Evolutionary conservation across 805 yeast genomes (phyloP).

Genomic region (Metschnikowia amazonensis): DNA sequence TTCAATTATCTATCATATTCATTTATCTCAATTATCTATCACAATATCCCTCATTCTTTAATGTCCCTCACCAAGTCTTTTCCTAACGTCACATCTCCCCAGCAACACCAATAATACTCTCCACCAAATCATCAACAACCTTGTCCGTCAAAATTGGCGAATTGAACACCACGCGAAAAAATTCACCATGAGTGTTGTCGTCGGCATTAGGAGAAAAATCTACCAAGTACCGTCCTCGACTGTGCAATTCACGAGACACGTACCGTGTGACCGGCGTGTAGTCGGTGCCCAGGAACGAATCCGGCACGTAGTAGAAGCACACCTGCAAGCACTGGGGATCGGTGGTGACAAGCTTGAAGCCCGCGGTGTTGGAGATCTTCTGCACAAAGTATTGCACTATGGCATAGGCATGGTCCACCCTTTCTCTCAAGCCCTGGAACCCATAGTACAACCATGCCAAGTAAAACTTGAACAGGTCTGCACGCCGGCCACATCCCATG

Average conservation of each 20-base stretch:
- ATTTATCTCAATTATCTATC: no score
- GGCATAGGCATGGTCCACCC: slow-evolving; percentile 71
- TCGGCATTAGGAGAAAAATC: slow-evolving; percentile 71
- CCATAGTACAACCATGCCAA: slow-evolving; percentile 84
- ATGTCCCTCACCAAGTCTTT: no score
- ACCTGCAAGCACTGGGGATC: slow-evolving; percentile 81
- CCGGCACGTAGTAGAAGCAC: slow-evolving; percentile 69
- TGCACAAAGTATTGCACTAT: slow-evolving; percentile 60
- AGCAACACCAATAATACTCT: slow-evolving; percentile 26
- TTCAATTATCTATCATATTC: no score
- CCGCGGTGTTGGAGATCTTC: slow-evolving; percentile 32
- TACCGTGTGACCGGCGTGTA: slow-evolving; percentile 54
- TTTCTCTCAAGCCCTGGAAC: slow-evolving; percentile 52
- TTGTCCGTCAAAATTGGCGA: slow-evolving; percentile 51
- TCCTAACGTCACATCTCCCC: no score
- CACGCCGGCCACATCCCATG: slow-evolving; percentile 87
- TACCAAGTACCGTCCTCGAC: slow-evolving; percentile 62
- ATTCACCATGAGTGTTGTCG: slow-evolving; percentile 61
- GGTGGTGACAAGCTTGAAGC: slow-evolving; percentile 51
- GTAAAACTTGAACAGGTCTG: slow-evolving; percentile 76
- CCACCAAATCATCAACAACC: slow-evolving; percentile 35
- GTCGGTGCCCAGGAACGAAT: slow-evolving; percentile 22
- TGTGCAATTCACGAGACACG: slow-evolving; percentile 59
- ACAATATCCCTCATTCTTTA: no score
- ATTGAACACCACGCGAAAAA: slow-evolving; percentile 80